Conservation (phyloP, 1,139 yeast genomes). For the Yamadazyma songkhlaensis region DNA sequence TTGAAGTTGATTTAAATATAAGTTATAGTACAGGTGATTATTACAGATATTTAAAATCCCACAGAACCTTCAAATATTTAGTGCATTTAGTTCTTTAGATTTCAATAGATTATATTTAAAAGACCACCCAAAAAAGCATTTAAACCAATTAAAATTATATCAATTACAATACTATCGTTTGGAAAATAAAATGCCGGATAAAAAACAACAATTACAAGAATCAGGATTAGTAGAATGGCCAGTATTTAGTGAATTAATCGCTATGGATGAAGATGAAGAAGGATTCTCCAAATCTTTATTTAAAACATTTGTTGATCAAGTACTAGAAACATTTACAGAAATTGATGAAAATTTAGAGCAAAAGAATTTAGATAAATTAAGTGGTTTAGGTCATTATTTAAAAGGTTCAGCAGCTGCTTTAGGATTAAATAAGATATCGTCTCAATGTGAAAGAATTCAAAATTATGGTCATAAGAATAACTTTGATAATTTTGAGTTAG, state of each 20-base stretch:
- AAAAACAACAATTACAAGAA: conserved; percentile 35
- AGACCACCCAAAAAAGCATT: too few relatives aligned
- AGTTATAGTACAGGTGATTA: neutral
- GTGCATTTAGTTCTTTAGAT: too few relatives aligned
- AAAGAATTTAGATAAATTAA: conserved; percentile 57
- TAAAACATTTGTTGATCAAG: conserved; percentile 86
- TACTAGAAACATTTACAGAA: conserved; percentile 70
- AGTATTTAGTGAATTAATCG: conserved; percentile 81
- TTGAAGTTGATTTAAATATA: neutral
- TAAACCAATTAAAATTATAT: too few relatives aligned
- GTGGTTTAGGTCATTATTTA: conserved; percentile 83
- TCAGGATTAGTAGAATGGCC: conserved; percentile 82
- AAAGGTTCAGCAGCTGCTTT: conserved; percentile 96
- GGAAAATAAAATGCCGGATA: conserved; percentile 28
- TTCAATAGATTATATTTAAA: too few relatives aligned
- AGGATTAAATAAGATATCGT: conserved; percentile 77
- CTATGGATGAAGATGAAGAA: conserved; percentile 93
- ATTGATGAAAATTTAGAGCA: conserved; percentile 56
- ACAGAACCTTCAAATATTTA: too few relatives aligned
- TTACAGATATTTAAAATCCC: too few relatives aligned
- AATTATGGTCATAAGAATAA: conserved; percentile 67
- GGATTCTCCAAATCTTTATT: conserved; percentile 78
- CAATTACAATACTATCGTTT: too few relatives aligned
- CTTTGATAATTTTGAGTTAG: conserved; percentile 38
- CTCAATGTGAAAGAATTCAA: conserved; percentile 90